Evolutionary conservation across 78 protist genomes (phyloP).

Genomic region (Speleostelium caveatum): DNA sequence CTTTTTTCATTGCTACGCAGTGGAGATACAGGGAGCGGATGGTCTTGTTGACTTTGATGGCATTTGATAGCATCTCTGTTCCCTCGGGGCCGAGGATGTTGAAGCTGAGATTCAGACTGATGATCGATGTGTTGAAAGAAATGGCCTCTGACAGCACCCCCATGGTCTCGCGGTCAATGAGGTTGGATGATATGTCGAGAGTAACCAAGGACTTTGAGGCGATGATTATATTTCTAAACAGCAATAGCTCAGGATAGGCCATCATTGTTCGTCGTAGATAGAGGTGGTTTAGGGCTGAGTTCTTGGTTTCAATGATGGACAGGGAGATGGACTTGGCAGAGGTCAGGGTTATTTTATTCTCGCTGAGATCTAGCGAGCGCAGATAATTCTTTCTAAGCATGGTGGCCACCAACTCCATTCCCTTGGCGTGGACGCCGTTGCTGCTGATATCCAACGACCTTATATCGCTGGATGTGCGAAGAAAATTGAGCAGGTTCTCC

Average conservation of each 20-base stretch:
- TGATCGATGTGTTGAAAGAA: slow-evolving; percentile 15
- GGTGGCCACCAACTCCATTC: no score
- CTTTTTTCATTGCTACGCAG: slow-evolving; percentile 64
- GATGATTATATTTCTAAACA: slow-evolving; percentile 28
- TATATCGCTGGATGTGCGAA: neutral
- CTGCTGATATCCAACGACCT: slow-evolving; percentile 2
- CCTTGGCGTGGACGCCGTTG: slow-evolving; percentile 29
- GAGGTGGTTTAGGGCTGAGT: neutral
- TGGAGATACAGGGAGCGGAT: slow-evolving; percentile 11
- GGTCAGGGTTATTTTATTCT: slow-evolving; percentile 59
- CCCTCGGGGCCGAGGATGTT: slow-evolving; percentile 44
- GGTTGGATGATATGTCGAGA: slow-evolving; percentile 40
- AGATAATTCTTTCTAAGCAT: no score
- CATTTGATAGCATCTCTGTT: neutral
- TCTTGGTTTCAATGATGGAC: no score
- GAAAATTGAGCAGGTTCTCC: neutral
- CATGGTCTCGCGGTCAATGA: slow-evolving; percentile 8
- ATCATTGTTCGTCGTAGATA: slow-evolving; percentile 40
- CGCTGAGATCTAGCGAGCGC: slow-evolving; percentile 59
- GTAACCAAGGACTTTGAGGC: slow-evolving; percentile 5
- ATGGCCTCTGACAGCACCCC: slow-evolving; percentile 26
- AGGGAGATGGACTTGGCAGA: no score
- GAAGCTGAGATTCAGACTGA: slow-evolving; percentile 19
- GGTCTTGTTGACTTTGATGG: slow-evolving; percentile 3
- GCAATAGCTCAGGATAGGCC: slow-evolving; percentile 27